Percentiles rank a stretch among this genome's conserved stretches.
phyloP scores from a whole-genome alignment of 2,329 filamentous ascomycete species.

The Fusarium torulosum region DNA sequence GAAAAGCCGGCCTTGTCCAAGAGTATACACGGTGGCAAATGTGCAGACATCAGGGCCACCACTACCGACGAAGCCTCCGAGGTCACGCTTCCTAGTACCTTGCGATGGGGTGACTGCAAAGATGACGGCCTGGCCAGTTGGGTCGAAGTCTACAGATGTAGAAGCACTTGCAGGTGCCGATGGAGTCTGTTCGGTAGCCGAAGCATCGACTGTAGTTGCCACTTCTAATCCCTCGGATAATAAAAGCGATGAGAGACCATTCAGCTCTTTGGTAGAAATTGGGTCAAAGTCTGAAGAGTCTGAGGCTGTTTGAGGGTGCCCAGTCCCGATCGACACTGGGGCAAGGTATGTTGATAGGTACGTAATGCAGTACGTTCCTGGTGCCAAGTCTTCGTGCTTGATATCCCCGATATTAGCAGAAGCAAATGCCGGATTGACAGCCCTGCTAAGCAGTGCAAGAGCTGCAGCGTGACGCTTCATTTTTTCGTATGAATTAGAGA shows the following conservation, averaged over 20 bases:
- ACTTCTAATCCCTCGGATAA: neutral
- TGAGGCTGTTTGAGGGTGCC: neutral
- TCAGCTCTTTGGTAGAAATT: neutral
- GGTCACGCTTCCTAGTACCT: neutral
- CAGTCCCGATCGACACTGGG: neutral
- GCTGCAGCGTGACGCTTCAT: neutral
- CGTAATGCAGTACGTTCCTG: constrained; percentile 14
- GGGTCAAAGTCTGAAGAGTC: neutral
- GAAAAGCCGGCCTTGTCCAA: neutral
- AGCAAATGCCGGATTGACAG: neutral
- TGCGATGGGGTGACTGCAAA: neutral
- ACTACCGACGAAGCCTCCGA: constrained; percentile 2
- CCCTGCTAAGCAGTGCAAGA: neutral
- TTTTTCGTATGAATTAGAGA: neutral
- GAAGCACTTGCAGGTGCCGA: neutral
- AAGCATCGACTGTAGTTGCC: neutral
- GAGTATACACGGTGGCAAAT: constrained; percentile 1
- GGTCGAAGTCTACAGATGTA: neutral
- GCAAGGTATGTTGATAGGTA: constrained; percentile 2
- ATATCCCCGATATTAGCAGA: neutral
- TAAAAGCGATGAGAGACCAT: neutral
- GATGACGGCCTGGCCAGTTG: neutral
- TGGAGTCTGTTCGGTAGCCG: neutral
- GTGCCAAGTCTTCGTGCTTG: neutral
- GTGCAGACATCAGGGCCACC: neutral